phyloP scores from a whole-genome alignment of 306 rosid species.

The Lathyrus aphaca region DNA sequence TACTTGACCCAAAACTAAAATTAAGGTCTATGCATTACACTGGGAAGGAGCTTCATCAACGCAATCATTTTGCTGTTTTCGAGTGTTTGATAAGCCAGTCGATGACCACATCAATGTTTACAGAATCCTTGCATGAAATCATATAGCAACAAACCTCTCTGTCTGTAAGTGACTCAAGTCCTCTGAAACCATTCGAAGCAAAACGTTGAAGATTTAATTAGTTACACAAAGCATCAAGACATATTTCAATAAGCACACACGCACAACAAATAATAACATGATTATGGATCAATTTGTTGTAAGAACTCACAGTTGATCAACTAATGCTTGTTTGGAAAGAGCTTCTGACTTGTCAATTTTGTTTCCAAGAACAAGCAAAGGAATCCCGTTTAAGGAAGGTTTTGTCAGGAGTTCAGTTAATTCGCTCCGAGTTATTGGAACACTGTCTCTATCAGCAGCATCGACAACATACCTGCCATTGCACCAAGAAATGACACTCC shows the following conservation, averaged over 20 bases:
- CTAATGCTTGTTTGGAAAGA: constrained; percentile 84
- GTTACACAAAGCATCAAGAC: constrained; percentile 20
- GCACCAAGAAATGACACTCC: constrained; percentile 9
- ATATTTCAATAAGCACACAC: constrained; percentile 9
- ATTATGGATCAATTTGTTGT: constrained; percentile 10
- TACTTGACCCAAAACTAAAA: constrained; percentile 33
- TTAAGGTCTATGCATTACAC: constrained; percentile 33
- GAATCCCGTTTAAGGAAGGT: constrained; percentile 75
- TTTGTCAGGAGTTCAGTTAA: constrained; percentile 82
- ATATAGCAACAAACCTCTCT: constrained; percentile 93
- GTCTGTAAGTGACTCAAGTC: constrained; percentile 73
- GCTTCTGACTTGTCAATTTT: constrained; percentile 95
- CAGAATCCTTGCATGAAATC: constrained; percentile 97
- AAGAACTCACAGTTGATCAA: constrained; percentile 82
- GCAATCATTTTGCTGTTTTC: constrained; percentile 61
- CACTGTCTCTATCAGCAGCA: constrained; percentile 92
- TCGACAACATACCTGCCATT: constrained; percentile 78
- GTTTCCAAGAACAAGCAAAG: constrained; percentile 88
- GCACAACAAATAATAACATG: not conserved
- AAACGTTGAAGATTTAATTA: constrained; percentile 31
- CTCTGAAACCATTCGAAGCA: constrained; percentile 57
- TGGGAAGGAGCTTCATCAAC: constrained; percentile 23
- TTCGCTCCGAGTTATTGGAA: constrained; percentile 84
- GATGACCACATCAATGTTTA: constrained; percentile 86
- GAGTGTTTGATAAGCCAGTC: constrained; percentile 99